Percentiles rank a stretch among this genome's conserved stretches.
These are phyloP conservation scores for Chytriomyces sp. DNA, from an alignment of 192 early-diverging fungal genomes.

Conservation along the genomic window DNA sequence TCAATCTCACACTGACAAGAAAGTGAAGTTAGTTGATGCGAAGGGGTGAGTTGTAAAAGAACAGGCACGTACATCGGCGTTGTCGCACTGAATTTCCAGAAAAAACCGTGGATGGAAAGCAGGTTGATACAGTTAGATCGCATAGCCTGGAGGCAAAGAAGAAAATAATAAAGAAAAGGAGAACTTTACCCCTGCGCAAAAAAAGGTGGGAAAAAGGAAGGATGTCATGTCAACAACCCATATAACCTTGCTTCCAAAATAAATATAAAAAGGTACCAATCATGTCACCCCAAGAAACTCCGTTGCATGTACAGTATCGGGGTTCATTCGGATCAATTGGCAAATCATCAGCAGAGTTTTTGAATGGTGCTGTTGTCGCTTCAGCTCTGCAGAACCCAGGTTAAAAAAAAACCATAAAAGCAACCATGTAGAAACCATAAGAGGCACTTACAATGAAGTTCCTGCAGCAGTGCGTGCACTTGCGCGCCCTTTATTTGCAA, in stretches of 20 bases:
- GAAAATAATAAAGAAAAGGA: neutral
- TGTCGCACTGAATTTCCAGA: constrained; percentile 62
- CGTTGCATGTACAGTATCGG: constrained; percentile 93
- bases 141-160: constrained; percentile 11
- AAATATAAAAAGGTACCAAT: constrained; percentile 58
- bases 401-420: neutral
- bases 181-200: constrained; percentile 37
- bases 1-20: constrained; percentile 79
- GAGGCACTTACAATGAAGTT: constrained; percentile 43
- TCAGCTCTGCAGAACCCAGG: neutral
- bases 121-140: neutral
- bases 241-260: neutral
- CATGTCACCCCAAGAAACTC: constrained; percentile 98
- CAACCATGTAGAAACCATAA: neutral
- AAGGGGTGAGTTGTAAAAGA: neutral
- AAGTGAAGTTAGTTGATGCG: neutral
- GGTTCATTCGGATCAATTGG: constrained; percentile 97
- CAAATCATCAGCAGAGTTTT: constrained; percentile 44
- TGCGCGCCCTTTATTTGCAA: neutral
- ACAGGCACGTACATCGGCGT: constrained; percentile 69
- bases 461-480: constrained; percentile 39
- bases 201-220: neutral
- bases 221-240: neutral
- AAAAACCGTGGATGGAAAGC: neutral
- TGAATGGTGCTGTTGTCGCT: constrained; percentile 1